phyloP scores from a whole-genome alignment of 257 asterid species.

The Lantana camara region DNA sequence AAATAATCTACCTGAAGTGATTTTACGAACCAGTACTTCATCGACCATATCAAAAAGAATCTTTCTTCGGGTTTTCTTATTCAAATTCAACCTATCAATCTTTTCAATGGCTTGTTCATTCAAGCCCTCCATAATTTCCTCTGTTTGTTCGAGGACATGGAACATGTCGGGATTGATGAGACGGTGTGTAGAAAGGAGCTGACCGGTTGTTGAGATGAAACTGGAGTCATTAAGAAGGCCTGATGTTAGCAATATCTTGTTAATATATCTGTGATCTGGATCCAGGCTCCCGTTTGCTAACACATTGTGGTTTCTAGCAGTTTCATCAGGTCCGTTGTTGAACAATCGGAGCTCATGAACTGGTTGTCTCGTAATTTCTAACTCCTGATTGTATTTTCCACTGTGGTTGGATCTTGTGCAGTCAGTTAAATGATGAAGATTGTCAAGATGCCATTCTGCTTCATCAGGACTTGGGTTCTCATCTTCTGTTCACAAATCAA shows the following conservation, averaged over 20 bases:
- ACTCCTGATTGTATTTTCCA: slow-evolving; percentile 42
- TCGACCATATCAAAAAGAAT: slow-evolving; percentile 70
- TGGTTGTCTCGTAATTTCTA: slow-evolving; percentile 44
- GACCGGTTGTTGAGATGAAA: slow-evolving; percentile 43
- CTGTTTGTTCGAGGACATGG: slow-evolving; percentile 75
- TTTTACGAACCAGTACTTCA: slow-evolving; percentile 61
- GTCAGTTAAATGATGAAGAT: slow-evolving; percentile 41
- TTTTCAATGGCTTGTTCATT: slow-evolving; percentile 29
- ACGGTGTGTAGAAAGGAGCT: slow-evolving; percentile 56
- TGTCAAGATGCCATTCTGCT: slow-evolving; percentile 59
- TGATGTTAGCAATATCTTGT: slow-evolving; percentile 59
- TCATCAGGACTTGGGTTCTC: slow-evolving; percentile 49
- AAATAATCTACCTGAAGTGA: slow-evolving; percentile 46
- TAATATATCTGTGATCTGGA: slow-evolving; percentile 62
- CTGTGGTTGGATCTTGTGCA: slow-evolving; percentile 29
- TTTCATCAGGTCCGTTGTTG: slow-evolving; percentile 38
- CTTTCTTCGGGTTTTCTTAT: slow-evolving; percentile 64
- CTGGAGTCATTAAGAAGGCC: slow-evolving; percentile 60
- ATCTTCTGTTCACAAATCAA: slow-evolving; percentile 43
- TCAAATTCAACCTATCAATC: slow-evolving; percentile 26
- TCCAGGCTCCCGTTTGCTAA: slow-evolving; percentile 35
- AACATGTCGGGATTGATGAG: slow-evolving; percentile 68
- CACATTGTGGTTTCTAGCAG: slow-evolving; percentile 34
- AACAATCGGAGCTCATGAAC: slow-evolving; percentile 46
- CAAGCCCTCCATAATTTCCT: slow-evolving; percentile 32